phyloP scores from a whole-genome alignment of 2,329 filamentous ascomycete species.

The Cercospora citrullina region DNA sequence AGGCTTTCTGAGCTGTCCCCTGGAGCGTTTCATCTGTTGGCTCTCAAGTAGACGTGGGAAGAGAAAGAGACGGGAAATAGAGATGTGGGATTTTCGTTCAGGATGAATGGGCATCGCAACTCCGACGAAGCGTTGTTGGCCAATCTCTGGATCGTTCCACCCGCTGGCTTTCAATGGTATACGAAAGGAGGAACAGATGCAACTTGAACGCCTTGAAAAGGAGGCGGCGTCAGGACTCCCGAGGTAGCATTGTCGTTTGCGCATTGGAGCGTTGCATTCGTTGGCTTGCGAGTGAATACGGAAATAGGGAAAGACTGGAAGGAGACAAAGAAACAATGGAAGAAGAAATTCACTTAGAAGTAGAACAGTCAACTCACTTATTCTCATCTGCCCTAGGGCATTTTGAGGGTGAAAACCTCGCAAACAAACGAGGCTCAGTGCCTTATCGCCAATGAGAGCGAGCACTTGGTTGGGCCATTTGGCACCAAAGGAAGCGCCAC shows the following conservation, averaged over 20 bases:
- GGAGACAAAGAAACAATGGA: not conserved
- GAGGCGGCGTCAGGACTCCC: not conserved
- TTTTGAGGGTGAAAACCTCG: too few species aligned
- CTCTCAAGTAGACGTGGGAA: not conserved
- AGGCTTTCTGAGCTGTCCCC: not conserved
- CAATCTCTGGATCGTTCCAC: not conserved
- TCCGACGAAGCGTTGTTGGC: not conserved
- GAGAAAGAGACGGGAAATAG: not conserved
- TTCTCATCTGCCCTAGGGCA: not conserved
- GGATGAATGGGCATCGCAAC: not conserved
- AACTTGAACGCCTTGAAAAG: not conserved
- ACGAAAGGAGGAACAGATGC: not conserved
- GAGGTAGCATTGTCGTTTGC: not conserved
- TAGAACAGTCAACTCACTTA: not conserved
- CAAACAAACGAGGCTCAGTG: not conserved
- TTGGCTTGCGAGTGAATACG: not conserved
- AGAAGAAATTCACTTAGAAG: not conserved
- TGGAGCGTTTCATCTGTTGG: not conserved
- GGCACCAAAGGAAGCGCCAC: not conserved
- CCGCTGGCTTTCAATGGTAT: not conserved
- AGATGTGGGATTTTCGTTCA: not conserved
- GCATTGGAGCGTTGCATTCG: not conserved
- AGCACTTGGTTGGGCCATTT: conserved; percentile 1
- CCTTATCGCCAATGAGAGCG: conserved; percentile 3
- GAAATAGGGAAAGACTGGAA: not conserved